Percentiles rank a stretch among this genome's conserved stretches.
phyloP scores from a whole-genome alignment of 169 alveolate genomes.

The Plasmodium yoelii region DNA sequence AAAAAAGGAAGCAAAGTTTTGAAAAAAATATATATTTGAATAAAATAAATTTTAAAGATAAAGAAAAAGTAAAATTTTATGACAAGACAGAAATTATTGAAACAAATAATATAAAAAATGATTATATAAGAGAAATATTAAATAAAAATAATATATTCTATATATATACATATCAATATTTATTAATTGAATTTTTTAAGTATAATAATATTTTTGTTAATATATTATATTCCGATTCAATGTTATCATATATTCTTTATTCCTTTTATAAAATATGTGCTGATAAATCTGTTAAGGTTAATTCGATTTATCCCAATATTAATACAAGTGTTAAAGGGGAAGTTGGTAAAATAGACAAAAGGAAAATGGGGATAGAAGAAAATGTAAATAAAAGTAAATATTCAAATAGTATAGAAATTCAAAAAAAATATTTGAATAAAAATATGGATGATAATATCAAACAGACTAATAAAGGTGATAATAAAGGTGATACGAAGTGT shows the following conservation, averaged over 20 bases:
- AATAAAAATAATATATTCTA: slow-evolving; percentile 10
- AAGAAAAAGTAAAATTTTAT: slow-evolving; percentile 2
- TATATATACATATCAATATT: slow-evolving; percentile 59
- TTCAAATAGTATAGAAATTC: no score
- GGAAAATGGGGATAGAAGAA: not conserved
- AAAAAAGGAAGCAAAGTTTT: not conserved
- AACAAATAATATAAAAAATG: slow-evolving; percentile 19
- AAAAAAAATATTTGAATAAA: not conserved
- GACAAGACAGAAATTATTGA: slow-evolving; percentile 32
- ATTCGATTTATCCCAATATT: not conserved
- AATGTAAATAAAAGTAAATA: not conserved
- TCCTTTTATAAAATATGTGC: slow-evolving; percentile 52
- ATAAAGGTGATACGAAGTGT: slow-evolving; percentile 6
- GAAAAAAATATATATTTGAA: slow-evolving; percentile 33
- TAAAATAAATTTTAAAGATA: slow-evolving; percentile 15
- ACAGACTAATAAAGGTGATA: not conserved
- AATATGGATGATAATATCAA: not conserved
- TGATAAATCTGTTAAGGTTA: not conserved
- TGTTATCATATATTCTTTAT: slow-evolving; percentile 49
- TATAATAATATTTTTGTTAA: slow-evolving; percentile 26
- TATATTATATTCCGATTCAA: slow-evolving; percentile 52
- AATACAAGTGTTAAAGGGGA: not conserved
- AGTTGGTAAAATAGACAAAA: not conserved
- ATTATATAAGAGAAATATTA: slow-evolving; percentile 26
- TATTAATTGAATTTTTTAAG: slow-evolving; percentile 44